Evolutionary conservation across 2,329 filamentous ascomycete genomes (phyloP).

Genomic region (Aspergillus vadensis): DNA sequence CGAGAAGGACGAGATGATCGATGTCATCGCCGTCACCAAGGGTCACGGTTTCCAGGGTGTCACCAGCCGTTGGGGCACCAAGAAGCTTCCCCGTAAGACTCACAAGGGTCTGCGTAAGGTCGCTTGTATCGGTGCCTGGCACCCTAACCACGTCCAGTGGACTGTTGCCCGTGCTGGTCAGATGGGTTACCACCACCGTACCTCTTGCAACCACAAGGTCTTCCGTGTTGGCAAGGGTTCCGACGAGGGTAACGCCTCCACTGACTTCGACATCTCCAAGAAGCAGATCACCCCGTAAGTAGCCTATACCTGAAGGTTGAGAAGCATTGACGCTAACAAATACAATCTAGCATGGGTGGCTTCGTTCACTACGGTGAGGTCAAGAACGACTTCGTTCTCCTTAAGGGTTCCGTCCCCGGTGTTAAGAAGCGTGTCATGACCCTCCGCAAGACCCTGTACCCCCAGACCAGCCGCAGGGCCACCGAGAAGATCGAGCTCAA

Average conservation of each 20-base stretch:
- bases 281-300: slow-evolving; percentile 99
- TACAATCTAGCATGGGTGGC: slow-evolving; percentile 78
- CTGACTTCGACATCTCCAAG: slow-evolving; percentile 95
- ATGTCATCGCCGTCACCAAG: slow-evolving; percentile 99
- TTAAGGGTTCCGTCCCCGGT: slow-evolving; percentile 97
- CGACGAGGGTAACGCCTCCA: slow-evolving; percentile 89
- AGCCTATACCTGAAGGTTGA: not conserved
- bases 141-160: slow-evolving; percentile 99
- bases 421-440: slow-evolving; percentile 99
- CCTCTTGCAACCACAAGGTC: slow-evolving; percentile 99
- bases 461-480: slow-evolving; percentile 90
- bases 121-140: slow-evolving; percentile 99
- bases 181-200: slow-evolving; percentile 99
- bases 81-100: slow-evolving; percentile 99
- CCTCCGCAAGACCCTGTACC: slow-evolving; percentile 98
- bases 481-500: slow-evolving; percentile 99
- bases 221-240: slow-evolving; percentile 96
- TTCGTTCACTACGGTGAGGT: slow-evolving; percentile 99
- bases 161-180: slow-evolving; percentile 99
- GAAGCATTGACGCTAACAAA: slow-evolving; percentile 38
- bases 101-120: slow-evolving; percentile 99
- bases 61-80: slow-evolving; percentile 97
- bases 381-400: slow-evolving; percentile 97
- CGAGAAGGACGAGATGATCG: slow-evolving; percentile 99
- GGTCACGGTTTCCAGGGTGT: slow-evolving; percentile 99